These are phyloP conservation scores for Trapa bicornis DNA, from an alignment of 345 rosid genomes.

Conservation along the genomic window DNA sequence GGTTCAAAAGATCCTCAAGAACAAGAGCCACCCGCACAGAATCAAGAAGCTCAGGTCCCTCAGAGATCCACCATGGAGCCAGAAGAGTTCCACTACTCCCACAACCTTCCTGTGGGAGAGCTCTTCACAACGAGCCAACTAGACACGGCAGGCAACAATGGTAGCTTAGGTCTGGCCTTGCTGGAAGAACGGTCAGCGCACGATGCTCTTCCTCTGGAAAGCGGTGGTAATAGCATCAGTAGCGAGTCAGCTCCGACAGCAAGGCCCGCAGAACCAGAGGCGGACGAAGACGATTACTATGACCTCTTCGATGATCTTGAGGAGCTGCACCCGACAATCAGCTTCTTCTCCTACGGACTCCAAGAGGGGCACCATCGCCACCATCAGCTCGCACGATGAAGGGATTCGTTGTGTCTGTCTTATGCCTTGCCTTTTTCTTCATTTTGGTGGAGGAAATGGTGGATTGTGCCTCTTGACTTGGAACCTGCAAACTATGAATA, in stretches of 20 bases:
- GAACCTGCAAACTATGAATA: neutral
- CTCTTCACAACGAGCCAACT: neutral
- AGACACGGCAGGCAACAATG: neutral
- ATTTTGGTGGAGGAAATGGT: neutral
- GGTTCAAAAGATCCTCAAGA: conserved; percentile 4
- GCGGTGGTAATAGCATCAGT: conserved; percentile 3
- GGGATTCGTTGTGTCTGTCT: conserved; percentile 39
- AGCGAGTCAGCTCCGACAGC: conserved; percentile 12
- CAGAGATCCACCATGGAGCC: neutral
- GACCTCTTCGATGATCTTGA: conserved; percentile 73
- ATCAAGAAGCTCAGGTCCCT: conserved; percentile 7
- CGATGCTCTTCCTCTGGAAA: conserved; percentile 5
- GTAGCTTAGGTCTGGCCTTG: conserved; percentile 13
- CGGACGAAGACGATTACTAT: conserved; percentile 24
- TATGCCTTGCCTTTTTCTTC: neutral
- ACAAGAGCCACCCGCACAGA: conserved; percentile 12
- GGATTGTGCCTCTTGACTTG: neutral
- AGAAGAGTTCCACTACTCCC: neutral
- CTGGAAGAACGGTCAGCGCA: conserved; percentile 24
- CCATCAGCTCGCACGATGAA: conserved; percentile 39
- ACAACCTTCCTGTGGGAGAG: neutral
- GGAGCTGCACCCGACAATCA: conserved; percentile 34
- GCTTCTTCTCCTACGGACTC: conserved; percentile 31
- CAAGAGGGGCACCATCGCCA: conserved; percentile 10
- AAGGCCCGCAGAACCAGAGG: neutral